Evolutionary conservation across 805 yeast genomes (phyloP).

Genomic region (Scheffersomyces lignosus): DNA sequence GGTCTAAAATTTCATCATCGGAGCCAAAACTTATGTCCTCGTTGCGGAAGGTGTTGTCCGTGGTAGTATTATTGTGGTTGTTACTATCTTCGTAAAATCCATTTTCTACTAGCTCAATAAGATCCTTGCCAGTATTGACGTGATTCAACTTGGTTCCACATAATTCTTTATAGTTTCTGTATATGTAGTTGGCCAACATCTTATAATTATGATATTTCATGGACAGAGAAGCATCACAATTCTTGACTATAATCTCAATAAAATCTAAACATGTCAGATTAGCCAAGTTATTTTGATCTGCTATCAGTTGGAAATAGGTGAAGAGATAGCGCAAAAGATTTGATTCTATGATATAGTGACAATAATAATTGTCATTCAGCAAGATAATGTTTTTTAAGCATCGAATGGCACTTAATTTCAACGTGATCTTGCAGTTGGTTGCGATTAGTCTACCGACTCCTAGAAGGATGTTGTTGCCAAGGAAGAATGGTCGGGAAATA

Average conservation of each 20-base stretch:
- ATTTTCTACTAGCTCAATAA: constrained; percentile 25
- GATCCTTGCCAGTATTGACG: constrained; percentile 29
- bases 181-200: constrained; percentile 29
- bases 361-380: constrained; percentile 62
- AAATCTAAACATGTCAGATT: constrained; percentile 78
- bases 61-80: constrained; percentile 4
- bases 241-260: constrained; percentile 43
- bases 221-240: constrained; percentile 18
- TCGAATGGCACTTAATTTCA: constrained; percentile 67
- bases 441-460: constrained; percentile 55
- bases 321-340: constrained; percentile 53
- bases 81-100: constrained; percentile 10
- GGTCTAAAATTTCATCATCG: constrained; percentile 18
- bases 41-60: constrained; percentile 6
- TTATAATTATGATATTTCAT: constrained; percentile 23
- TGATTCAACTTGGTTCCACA: constrained; percentile 22
- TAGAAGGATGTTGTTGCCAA: constrained; percentile 56
- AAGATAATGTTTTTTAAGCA: constrained; percentile 63
- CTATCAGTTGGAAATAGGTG: constrained; percentile 47
- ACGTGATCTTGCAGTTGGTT: constrained; percentile 44
- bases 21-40: constrained; percentile 9
- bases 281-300: constrained; percentile 57
- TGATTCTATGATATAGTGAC: constrained; percentile 54
- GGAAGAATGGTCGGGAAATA: constrained; percentile 60
- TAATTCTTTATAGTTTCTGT: constrained; percentile 28